Percentiles rank a stretch among this genome's conserved stretches.
These are phyloP conservation scores for Lepiota brunneoincarnata DNA, from an alignment of 768 basidiomycete species.

Conservation along the genomic window DNA sequence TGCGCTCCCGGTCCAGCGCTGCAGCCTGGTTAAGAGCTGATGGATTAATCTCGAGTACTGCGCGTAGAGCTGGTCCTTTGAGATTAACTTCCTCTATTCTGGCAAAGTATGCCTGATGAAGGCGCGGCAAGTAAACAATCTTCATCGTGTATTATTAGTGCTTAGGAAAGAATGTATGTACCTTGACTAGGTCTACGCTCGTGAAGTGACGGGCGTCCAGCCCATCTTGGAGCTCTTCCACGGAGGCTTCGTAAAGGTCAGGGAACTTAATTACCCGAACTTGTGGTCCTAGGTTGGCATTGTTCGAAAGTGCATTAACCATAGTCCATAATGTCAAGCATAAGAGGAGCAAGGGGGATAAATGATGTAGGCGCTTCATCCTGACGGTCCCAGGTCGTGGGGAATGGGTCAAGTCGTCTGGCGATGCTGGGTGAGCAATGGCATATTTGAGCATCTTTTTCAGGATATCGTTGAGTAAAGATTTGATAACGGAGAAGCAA, in stretches of 20 bases:
- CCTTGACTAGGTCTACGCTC: slow-evolving; percentile 63
- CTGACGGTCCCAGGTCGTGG: no score
- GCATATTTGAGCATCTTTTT: no score
- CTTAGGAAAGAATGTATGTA: slow-evolving; percentile 18
- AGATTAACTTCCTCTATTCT: slow-evolving; percentile 70
- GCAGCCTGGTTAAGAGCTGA: slow-evolving; percentile 52
- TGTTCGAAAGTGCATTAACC: background rate
- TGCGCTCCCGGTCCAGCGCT: slow-evolving; percentile 43
- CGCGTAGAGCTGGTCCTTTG: slow-evolving; percentile 53
- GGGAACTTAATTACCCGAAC: slow-evolving; percentile 26
- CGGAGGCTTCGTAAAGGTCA: slow-evolving; percentile 60
- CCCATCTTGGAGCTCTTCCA: slow-evolving; percentile 52
- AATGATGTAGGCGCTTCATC: no score
- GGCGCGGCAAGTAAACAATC: background rate
- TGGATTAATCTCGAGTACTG: slow-evolving; percentile 57
- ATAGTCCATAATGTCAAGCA: no score
- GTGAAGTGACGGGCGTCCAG: slow-evolving; percentile 48
- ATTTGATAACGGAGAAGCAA: no score
- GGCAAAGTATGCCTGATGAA: slow-evolving; percentile 57
- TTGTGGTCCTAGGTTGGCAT: background rate
- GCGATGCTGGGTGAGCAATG: no score
- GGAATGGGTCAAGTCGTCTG: no score
- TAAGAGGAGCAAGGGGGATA: no score
- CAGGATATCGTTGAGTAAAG: no score
- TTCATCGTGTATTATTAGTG: background rate